A percentile compares a stretch with the other conserved stretches of the same genome.
These are phyloP conservation scores for Aspergillus tubingensis DNA, from an alignment of 2,329 filamentous ascomycete species.

Conservation along the genomic window DNA sequence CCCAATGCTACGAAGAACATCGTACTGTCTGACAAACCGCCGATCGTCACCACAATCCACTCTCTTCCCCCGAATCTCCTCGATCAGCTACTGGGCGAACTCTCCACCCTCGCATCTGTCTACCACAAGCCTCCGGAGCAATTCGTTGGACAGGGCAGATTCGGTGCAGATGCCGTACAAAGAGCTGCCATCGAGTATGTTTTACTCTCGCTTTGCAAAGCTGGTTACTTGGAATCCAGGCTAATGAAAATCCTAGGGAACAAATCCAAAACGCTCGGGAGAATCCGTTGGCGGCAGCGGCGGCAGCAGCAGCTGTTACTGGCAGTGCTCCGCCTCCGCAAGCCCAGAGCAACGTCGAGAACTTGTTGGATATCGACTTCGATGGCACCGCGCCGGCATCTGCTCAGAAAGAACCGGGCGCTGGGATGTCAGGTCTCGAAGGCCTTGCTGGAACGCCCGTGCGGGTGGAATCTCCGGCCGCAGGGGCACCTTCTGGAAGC, in stretches of 20 bases:
- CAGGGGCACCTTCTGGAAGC: conserved; percentile 38
- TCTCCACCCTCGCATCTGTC: conserved; percentile 93
- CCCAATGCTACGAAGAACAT: conserved; percentile 90
- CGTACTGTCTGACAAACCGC: conserved; percentile 88
- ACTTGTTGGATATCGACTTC: conserved; percentile 93
- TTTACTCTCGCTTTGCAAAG: conserved; percentile 13
- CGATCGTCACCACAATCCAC: conserved; percentile 91
- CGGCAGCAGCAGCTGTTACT: conserved; percentile 63
- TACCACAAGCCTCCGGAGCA: conserved; percentile 98
- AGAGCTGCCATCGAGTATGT: conserved; percentile 82
- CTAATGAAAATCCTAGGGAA: conserved; percentile 56
- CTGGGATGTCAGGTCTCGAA: conserved; percentile 65
- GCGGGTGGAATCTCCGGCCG: conserved; percentile 49
- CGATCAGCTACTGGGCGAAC: conserved; percentile 84
- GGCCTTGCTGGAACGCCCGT: conserved; percentile 60
- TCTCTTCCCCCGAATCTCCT: conserved; percentile 80
- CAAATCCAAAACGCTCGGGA: conserved; percentile 89
- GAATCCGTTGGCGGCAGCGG: conserved; percentile 88
- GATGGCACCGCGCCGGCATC: conserved; percentile 92
- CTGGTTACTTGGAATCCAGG: background rate
- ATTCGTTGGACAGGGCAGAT: conserved; percentile 95
- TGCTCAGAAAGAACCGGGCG: conserved; percentile 64
- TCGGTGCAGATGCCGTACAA: conserved; percentile 91
- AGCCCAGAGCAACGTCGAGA: conserved; percentile 81
- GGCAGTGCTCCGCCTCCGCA: conserved; percentile 54